These are phyloP conservation scores for apple (Malus domestica) DNA, from an alignment of 306 rosid species.

Conservation along the genomic window ASM211411v1 NC_041800.1:20938733-20939232, in stretches of 20 bases:
- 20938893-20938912: conserved; percentile 77
- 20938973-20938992: conserved; percentile 92
- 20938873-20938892: conserved; percentile 78
- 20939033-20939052: conserved; percentile 94
- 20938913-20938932: conserved; percentile 75
- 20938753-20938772: conserved; percentile 58
- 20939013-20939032: conserved; percentile 88
- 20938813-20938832: conserved; percentile 84
- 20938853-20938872: conserved; percentile 67
- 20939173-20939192: conserved; percentile 7
- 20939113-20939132: conserved; percentile 53
- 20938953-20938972: conserved; percentile 86
- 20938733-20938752: not conserved
- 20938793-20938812: conserved; percentile 80
- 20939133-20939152: not conserved
- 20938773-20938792: conserved; percentile 83
- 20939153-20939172: not conserved
- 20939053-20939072: conserved; percentile 78
- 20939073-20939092: conserved; percentile 80
- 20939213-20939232: conserved; percentile 83
- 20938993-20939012: conserved; percentile 91
- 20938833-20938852: conserved; percentile 69
- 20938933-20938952: conserved; percentile 89
- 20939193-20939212: conserved; percentile 73
- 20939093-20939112: conserved; percentile 80